Conservation (phyloP, 257 asterid genomes). For the Solanum peruvianum region DNA sequence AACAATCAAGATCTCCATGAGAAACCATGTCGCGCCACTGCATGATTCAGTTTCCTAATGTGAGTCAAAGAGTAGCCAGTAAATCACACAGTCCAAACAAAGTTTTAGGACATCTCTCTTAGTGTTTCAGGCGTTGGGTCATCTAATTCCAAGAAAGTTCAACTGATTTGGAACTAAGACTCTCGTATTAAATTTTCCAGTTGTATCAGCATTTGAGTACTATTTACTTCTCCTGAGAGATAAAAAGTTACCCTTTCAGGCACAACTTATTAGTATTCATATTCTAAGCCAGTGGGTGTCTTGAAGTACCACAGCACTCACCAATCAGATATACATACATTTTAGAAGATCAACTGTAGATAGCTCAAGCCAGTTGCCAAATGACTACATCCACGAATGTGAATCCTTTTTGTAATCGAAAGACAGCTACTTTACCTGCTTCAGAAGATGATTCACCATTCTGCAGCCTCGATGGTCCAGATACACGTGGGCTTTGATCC, state of each 20-base stretch:
- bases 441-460: conserved; percentile 72
- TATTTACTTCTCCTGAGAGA: neutral
- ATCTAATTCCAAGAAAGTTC: neutral
- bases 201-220: neutral
- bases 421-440: conserved; percentile 41
- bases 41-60: neutral
- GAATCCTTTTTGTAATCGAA: neutral
- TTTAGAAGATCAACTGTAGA: neutral
- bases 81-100: neutral
- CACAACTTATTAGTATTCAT: neutral
- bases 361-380: neutral
- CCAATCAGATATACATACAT: neutral
- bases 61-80: neutral
- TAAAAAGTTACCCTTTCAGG: neutral
- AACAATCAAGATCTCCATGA: neutral
- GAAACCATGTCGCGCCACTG: neutral
- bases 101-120: neutral
- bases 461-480: conserved; percentile 54
- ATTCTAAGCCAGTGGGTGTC: neutral
- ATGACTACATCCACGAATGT: neutral
- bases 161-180: neutral
- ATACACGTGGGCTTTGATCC: conserved; percentile 73
- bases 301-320: neutral
- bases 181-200: neutral
- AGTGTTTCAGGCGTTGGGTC: neutral